Conservation (phyloP, 148 eudicot species). For the Limonium bicolor region DNA sequence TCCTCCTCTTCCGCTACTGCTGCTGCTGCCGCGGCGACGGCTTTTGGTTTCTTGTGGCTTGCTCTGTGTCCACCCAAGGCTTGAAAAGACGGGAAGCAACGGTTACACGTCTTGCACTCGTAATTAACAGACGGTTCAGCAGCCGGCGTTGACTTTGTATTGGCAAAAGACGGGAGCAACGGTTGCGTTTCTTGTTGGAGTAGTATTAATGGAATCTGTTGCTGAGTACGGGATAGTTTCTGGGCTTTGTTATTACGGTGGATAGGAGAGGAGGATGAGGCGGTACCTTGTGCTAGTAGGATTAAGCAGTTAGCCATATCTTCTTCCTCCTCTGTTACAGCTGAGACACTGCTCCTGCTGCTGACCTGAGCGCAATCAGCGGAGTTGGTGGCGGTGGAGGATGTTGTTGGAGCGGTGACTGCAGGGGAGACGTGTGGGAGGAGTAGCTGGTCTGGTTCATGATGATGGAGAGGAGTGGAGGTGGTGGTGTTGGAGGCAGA, state of each 20-base stretch:
- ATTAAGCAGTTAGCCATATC: conserved; percentile 80
- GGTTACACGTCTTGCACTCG: conserved; percentile 45
- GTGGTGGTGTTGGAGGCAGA: conserved; percentile 8
- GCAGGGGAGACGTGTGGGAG: no score
- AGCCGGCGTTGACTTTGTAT: background rate
- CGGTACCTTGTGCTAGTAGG: conserved; percentile 55
- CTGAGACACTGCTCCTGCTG: background rate
- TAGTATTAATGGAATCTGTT: background rate
- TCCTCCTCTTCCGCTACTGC: background rate
- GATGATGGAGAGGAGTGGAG: background rate
- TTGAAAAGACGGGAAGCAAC: conserved; percentile 33
- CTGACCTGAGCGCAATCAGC: background rate
- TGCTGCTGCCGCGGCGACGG: background rate
- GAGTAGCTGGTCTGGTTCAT: no score
- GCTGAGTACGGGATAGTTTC: background rate
- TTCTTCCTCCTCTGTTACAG: conserved; percentile 29
- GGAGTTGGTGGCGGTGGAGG: background rate
- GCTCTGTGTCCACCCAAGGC: conserved; percentile 54
- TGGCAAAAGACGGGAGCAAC: background rate
- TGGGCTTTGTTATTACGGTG: conserved; percentile 5
- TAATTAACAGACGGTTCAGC: conserved; percentile 16
- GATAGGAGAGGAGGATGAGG: no score
- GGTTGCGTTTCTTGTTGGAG: background rate
- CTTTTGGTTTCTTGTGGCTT: conserved; percentile 41
- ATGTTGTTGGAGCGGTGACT: background rate